phyloP scores from a whole-genome alignment of 192 early-diverging fungal genomes.

The Coemansia erecta region DNA sequence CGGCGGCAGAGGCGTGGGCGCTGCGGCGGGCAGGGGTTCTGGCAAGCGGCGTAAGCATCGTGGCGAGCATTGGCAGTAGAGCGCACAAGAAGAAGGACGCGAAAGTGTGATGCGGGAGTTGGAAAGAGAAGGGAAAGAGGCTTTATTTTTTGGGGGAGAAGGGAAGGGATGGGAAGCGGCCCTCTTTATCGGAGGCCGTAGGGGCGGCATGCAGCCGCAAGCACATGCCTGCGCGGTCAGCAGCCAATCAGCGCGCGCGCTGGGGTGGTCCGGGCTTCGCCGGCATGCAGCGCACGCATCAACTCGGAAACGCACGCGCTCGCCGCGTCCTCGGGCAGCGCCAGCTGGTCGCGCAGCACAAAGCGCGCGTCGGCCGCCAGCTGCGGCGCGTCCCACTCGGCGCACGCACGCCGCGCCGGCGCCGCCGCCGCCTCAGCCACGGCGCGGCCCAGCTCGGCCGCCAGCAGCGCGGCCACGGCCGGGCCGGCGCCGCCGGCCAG shows the following conservation, averaged over 20 bases:
- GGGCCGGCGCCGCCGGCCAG: background rate
- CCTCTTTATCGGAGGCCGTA: too few relatives aligned
- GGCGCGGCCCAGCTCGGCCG: background rate
- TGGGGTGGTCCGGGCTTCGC: background rate
- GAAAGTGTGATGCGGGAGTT: background rate
- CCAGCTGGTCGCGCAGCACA: conserved; percentile 3
- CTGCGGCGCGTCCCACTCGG: conserved; percentile 35
- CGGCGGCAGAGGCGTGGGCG: background rate
- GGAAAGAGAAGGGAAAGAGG: conserved; percentile 1
- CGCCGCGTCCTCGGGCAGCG: background rate
- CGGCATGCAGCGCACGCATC: background rate
- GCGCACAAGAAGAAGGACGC: background rate
- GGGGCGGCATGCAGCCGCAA: too few relatives aligned
- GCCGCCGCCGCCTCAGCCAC: background rate
- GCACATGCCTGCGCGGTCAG: background rate
- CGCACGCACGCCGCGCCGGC: background rate
- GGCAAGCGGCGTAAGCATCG: background rate
- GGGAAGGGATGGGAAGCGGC: too few relatives aligned
- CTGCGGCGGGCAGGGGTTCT: too few relatives aligned
- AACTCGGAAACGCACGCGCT: background rate
- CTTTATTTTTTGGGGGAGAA: too few relatives aligned
- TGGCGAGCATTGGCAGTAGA: too few relatives aligned
- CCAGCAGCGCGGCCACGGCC: conserved; percentile 3
- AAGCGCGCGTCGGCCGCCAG: conserved; percentile 25
- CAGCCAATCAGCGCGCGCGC: background rate